Evolutionary conservation across 2,329 filamentous ascomycete genomes (phyloP).

Genomic region (Fusarium proliferatum): DNA sequence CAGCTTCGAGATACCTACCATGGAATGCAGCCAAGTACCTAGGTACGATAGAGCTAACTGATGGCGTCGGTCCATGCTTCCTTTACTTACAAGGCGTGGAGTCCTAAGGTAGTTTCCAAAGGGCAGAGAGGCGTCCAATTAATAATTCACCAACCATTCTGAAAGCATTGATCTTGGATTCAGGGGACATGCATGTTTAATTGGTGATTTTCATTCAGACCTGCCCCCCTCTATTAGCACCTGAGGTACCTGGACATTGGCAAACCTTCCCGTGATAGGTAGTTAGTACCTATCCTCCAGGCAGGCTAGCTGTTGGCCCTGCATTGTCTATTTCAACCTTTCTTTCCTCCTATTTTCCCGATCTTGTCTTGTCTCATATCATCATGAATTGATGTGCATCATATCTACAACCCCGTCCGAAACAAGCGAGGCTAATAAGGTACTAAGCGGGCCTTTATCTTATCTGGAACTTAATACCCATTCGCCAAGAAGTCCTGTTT

Average conservation of each 20-base stretch:
- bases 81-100: background rate
- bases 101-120: background rate
- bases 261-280: background rate
- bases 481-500: background rate
- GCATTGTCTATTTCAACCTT: background rate
- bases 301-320: background rate
- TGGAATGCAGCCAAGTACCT: background rate
- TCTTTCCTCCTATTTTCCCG: background rate
- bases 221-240: conserved; percentile 1
- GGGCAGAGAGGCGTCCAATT: background rate
- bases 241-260: background rate
- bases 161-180: conserved; percentile 12
- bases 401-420: background rate
- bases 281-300: background rate
- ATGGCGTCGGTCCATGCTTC: background rate
- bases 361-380: background rate
- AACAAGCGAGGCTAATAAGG: background rate
- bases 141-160: background rate
- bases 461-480: background rate
- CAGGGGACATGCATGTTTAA: conserved; percentile 13
- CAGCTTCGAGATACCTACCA: background rate
- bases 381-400: background rate
- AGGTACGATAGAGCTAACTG: background rate
- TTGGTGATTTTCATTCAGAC: conserved; percentile 15
- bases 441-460: background rate